Evolutionary conservation across 2,329 filamentous ascomycete genomes (phyloP), one percentile per base, ranked within the genome.

Genomic region (Alternaria ventricosa): DNA sequence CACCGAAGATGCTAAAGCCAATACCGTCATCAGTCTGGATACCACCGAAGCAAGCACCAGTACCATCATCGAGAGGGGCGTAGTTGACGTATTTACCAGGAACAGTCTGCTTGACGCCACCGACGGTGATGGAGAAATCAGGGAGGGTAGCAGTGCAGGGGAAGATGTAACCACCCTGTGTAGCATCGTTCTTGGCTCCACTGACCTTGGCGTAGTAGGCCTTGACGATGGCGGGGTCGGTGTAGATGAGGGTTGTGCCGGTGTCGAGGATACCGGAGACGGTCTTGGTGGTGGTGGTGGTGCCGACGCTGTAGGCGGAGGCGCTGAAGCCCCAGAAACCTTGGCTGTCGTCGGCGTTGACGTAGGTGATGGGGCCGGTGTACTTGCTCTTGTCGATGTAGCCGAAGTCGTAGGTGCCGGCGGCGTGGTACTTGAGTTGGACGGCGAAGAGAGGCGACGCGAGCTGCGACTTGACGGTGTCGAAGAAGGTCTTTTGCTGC

Each of bases 1-100:
- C 92, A 10, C 93, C 93, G 60, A 94, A 87, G 74, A 96, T 93
- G 60, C 85, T 88, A 66, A 90, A 84, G 6, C 84, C 84, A 50
- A 90, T 79, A n/a, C 84, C 86, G 2, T 79, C 73, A 71, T 86
- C 84, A 67, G 80, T 84, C 83, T 96, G 93, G 66, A 96, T 86
- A 53, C 92, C 93, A 59, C 92, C 92, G 78, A 88, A 94, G 84
- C 93, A 96, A 60, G 72, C 78, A 18, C 78, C 79, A 8, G 72
- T 79, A n/a, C 78, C 79, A 9, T 73, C 64, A 10, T 74, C 68
- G 54, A 82, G 64, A 7, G 84, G 81, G 0, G 84, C 79, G 71
- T 84, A 87, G 77, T 88, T 88, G 80, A 89, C 84, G 75, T 85
- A 83, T 51, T 79, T 77, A 30, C 86, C 87, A 3, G 87, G 85